Percentiles rank a stretch among this genome's conserved stretches.
These are phyloP conservation scores for Panus rudis DNA, from an alignment of 768 basidiomycete species.

Conservation along the genomic window DNA sequence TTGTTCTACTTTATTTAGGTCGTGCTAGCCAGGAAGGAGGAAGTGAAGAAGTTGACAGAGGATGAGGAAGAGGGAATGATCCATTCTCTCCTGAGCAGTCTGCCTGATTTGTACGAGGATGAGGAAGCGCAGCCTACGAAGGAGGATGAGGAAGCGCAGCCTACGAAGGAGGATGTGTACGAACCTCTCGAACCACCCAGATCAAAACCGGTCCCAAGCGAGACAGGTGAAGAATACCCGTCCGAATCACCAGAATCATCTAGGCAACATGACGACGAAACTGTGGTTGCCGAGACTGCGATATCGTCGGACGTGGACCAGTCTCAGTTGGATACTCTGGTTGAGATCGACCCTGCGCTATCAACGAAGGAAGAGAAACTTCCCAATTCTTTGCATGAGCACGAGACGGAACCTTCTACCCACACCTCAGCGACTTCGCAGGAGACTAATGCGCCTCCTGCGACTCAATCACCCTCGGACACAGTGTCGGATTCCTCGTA, in stretches of 20 bases:
- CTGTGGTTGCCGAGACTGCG: neutral
- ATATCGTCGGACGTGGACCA: neutral
- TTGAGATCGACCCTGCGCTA: neutral
- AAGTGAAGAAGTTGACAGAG: slow-evolving; percentile 51
- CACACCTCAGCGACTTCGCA: neutral
- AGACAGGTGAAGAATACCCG: neutral
- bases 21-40: slow-evolving; percentile 62
- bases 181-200: too few species aligned
- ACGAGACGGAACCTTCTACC: neutral
- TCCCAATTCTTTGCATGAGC: neutral
- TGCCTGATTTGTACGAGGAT: slow-evolving; percentile 53
- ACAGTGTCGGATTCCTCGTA: too few species aligned
- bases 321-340: too few species aligned
- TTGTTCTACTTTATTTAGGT: slow-evolving; percentile 52
- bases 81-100: slow-evolving; percentile 62
- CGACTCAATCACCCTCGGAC: neutral
- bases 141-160: slow-evolving; percentile 3
- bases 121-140: slow-evolving; percentile 10
- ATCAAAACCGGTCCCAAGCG: neutral
- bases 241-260: neutral
- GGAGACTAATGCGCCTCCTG: too few species aligned
- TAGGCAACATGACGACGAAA: neutral
- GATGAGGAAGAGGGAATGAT: slow-evolving; percentile 80
- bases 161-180: neutral
- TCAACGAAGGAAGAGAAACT: neutral